Evolutionary conservation across 192 early-diverging fungal species (phyloP), one percentile per base, ranked within the genome.

Genomic region (Gaertneriomyces sp.): DNA sequence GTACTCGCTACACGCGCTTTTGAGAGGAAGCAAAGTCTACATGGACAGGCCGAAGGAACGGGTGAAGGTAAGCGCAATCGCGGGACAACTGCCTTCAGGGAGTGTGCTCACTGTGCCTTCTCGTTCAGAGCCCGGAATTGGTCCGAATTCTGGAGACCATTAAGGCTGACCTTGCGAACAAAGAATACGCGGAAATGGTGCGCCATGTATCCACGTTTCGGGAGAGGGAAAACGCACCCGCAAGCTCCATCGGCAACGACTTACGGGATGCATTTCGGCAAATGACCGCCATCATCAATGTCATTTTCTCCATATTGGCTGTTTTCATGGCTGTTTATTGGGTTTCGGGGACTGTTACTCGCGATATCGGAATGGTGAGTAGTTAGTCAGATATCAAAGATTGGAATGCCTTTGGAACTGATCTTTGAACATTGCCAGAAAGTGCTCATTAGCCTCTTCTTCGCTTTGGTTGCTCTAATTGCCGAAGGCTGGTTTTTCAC

Each of bases 401-500:
- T 33, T 33, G 25, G 25, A 33, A 33, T 33, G 25, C 25, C 25
- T 33, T 1, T 33, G 25, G 25, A 33, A 33, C 17, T 16, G 12
- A 57, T 57, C 0, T 57, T 14, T n/a, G 14, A 44, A 14, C 38
- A 50, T 70, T 38, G 19, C 39, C 51, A 74, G 67, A 69, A 63
- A 73, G 75, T 74, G 14, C 55, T 80, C 53, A 40, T 80, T 1
- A 54, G 70, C 40, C 60, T 80, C 20, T 55, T 70, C 20, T 63
- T 57, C 16, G 69, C 70, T 25, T 42, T 73, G 17, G 54, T 80
- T 16, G 79, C 75, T 11, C 61, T 58, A 3, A 58, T 80, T 20
- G 79, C 79, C 7, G 79, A 80, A 61, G 75, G 73, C 14, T 80
- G 73, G 70, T 80, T 80, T 57, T 80, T 80, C 52, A 59, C 79